Evolutionary conservation across 176 grass and related monocot genomes (phyloP).

Genomic region (Metroxylon sagu): DNA sequence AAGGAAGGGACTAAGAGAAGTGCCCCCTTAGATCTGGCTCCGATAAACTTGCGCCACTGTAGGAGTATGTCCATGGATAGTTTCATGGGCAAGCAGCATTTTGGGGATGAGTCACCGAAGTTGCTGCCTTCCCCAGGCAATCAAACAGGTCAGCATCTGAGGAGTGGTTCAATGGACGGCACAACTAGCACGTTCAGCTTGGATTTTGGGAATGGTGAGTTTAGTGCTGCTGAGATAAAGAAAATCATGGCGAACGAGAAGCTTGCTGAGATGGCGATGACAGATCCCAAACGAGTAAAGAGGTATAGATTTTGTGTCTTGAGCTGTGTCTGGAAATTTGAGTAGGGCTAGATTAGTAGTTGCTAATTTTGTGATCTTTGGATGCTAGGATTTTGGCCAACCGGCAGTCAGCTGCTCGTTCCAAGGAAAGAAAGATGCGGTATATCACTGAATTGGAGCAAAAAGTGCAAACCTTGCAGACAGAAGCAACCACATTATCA

Average conservation of each 20-base stretch:
- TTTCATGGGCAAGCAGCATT: conserved; percentile 86
- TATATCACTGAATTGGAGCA: conserved; percentile 95
- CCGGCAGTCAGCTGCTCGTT: conserved; percentile 71
- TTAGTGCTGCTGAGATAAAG: conserved; percentile 74
- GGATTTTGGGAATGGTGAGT: conserved; percentile 69
- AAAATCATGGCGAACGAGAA: conserved; percentile 93
- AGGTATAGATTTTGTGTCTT: conserved; percentile 22
- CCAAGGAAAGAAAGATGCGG: conserved; percentile 96
- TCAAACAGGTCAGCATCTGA: conserved; percentile 17
- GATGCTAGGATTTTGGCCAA: conserved; percentile 72
- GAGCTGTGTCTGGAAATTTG: too few species aligned
- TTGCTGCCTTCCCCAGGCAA: conserved; percentile 31
- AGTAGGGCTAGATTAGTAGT: too few species aligned
- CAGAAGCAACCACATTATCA: conserved; percentile 85
- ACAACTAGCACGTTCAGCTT: conserved; percentile 36
- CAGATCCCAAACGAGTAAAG: conserved; percentile 89
- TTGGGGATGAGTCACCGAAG: conserved; percentile 63
- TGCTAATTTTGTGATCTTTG: conserved; percentile 4
- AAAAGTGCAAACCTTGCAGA: conserved; percentile 85
- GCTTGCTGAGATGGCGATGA: conserved; percentile 71
- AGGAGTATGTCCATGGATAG: conserved; percentile 92
- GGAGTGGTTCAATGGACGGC: conserved; percentile 51
- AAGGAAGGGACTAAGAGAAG: conserved; percentile 42
- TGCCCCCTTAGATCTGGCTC: conserved; percentile 14
- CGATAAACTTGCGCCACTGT: conserved; percentile 48